phyloP scores from a whole-genome alignment of 75 land plant genomes.

The Cryptomeria japonica region DNA sequence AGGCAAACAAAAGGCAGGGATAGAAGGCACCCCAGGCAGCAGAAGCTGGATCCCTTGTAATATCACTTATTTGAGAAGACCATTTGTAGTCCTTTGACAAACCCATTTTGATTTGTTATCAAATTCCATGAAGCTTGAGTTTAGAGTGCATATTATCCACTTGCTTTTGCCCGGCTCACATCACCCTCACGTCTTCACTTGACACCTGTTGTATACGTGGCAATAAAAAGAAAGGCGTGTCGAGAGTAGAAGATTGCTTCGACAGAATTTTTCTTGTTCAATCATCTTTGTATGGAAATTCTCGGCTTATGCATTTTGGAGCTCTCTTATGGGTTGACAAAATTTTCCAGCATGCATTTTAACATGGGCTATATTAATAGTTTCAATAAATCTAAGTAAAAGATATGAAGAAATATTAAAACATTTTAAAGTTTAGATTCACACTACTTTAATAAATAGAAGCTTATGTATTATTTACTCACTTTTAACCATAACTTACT shows the following conservation, averaged over 20 bases:
- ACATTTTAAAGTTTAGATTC: too few relatives aligned
- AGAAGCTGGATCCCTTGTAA: neutral
- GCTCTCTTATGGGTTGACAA: too few relatives aligned
- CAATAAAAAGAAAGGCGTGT: neutral
- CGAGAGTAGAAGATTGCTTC: neutral
- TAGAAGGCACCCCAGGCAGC: conserved; percentile 16
- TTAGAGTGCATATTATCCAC: neutral
- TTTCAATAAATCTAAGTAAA: too few relatives aligned
- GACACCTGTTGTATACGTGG: neutral
- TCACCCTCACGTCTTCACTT: neutral
- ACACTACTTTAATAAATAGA: too few relatives aligned
- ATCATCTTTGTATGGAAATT: too few relatives aligned
- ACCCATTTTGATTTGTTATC: neutral
- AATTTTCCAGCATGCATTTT: too few relatives aligned
- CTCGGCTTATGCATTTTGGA: too few relatives aligned
- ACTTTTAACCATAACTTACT: too few relatives aligned
- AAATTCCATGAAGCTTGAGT: neutral
- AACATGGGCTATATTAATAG: too few relatives aligned
- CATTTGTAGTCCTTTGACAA: neutral
- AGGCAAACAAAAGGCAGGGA: conserved; percentile 14
- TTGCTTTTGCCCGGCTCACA: neutral
- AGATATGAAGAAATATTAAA: too few relatives aligned
- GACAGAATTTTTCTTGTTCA: too few relatives aligned
- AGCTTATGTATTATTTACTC: too few relatives aligned
- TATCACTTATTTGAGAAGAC: neutral